Evolutionary conservation across 2,329 filamentous ascomycete species (phyloP), one percentile per base, ranked within the genome.

Genomic region (Capronia americana): DNA sequence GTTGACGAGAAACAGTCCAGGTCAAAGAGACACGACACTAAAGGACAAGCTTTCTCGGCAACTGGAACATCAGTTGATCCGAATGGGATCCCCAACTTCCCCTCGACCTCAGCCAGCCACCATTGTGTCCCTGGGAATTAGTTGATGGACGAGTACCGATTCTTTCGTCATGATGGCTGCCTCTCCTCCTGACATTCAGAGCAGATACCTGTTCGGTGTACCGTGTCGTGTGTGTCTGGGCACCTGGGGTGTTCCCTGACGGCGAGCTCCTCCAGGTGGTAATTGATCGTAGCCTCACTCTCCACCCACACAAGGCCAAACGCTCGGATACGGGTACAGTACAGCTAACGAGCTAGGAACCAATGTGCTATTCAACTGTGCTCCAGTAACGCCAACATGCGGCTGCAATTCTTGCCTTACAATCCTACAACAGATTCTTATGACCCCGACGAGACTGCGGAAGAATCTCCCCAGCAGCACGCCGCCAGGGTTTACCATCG

Each of bases 331-430:
- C 38, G 38, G 17, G 38, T 7, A n/a, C 38, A n/a, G 17, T 3
- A n/a, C 17, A 44, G 38, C 38, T 44, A 20, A 44, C 6, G 5
- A 44, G 2, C 7, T 20, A 20, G 38, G 38, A 44, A 8, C 38
- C 17, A n/a, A 44, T 8, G 38, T 44, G 5, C 8, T 7, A 8
- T 8, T n/a, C 38, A 20, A 1, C 5, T 44, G 38, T 44, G 17
- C 38, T n/a, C 20, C 38, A 14, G 14, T 41, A 8, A 44, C 6
- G 38, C 17, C 17, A 44, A 44, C 5, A 44, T 63, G 61, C 61
- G 61, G 24, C 54, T 63, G 28, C 61, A 57, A 38, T 63, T 63
- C 54, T 28, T 63, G 28, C 61, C 61, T 12, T 63, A 63, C 44
- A 63, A 58, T 4, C 53, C 61, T 4, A 14, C 41, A 23, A 56